These are phyloP conservation scores for Schoenoplectus tabernaemontani DNA, from an alignment of 202 grass and related monocot genomes.

Conservation along the genomic window DNA sequence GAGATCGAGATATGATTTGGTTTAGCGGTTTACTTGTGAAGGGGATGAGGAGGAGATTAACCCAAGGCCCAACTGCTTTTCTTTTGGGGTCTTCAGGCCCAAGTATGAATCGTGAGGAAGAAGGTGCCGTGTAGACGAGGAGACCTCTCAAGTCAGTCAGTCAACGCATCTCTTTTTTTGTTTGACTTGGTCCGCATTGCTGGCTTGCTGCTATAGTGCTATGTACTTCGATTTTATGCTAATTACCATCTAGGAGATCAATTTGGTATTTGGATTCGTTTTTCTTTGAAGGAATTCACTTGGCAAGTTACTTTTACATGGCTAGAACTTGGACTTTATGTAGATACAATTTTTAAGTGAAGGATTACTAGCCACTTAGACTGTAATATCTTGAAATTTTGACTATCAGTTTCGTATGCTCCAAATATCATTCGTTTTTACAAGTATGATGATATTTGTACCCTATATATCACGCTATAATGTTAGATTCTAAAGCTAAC, in stretches of 20 bases:
- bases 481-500: too few species aligned
- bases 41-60: neutral
- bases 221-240: neutral
- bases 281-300: neutral
- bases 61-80: neutral
- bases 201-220: neutral
- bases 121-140: neutral
- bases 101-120: neutral
- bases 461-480: too few species aligned
- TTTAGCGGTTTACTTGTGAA: neutral
- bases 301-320: neutral
- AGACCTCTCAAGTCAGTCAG: neutral
- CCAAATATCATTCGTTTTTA: too few species aligned
- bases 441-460: too few species aligned
- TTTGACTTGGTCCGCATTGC: neutral
- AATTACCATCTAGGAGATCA: neutral
- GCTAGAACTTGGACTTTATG: too few species aligned
- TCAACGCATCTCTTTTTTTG: neutral
- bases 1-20: neutral
- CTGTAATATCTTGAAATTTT: too few species aligned
- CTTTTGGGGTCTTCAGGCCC: too few species aligned
- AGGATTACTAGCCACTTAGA: too few species aligned
- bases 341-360: too few species aligned
- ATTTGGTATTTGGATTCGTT: neutral
- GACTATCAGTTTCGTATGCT: too few species aligned